A percentile compares a stretch with the other conserved stretches of the same genome.
Conservation (phyloP, 2,329 filamentous ascomycete genomes). For the Fusarium sp. region DNA sequence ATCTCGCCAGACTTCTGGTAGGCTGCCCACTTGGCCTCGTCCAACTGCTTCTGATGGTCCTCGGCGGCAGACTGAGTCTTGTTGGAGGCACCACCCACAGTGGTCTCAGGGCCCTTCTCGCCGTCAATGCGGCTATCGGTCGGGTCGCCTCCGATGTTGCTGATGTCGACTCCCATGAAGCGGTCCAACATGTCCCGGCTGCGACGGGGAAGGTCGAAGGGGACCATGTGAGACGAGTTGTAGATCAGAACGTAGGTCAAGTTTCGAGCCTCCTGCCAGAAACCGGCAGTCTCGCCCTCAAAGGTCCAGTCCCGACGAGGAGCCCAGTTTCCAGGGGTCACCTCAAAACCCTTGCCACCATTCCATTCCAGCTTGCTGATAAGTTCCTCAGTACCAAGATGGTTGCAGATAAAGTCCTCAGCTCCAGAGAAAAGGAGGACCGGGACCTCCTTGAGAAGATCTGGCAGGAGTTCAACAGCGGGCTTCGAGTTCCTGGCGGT, state of each 20-base stretch:
- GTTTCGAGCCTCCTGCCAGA: constrained; percentile 95
- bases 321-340: constrained; percentile 87
- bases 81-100: constrained; percentile 77
- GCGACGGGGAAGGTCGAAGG: constrained; percentile 89
- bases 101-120: constrained; percentile 82
- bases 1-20: constrained; percentile 90
- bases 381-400: constrained; percentile 90
- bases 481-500: constrained; percentile 77
- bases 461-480: constrained; percentile 79
- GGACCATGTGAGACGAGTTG: constrained; percentile 98
- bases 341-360: constrained; percentile 90
- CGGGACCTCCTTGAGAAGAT: constrained; percentile 80
- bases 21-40: constrained; percentile 87
- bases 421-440: constrained; percentile 93
- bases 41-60: constrained; percentile 73
- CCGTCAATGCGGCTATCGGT: constrained; percentile 86
- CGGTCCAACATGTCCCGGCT: constrained; percentile 97
- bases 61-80: constrained; percentile 66
- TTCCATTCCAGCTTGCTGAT: constrained; percentile 95
- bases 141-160: constrained; percentile 83
- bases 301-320: constrained; percentile 96
- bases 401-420: constrained; percentile 96
- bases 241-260: constrained; percentile 95
- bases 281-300: constrained; percentile 86
- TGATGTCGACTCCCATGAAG: constrained; percentile 94